A percentile compares a stretch with the other conserved stretches of the same genome.
These are phyloP conservation scores for Albizia julibrissin DNA, from an alignment of 306 rosid genomes.

Conservation along the genomic window DNA sequence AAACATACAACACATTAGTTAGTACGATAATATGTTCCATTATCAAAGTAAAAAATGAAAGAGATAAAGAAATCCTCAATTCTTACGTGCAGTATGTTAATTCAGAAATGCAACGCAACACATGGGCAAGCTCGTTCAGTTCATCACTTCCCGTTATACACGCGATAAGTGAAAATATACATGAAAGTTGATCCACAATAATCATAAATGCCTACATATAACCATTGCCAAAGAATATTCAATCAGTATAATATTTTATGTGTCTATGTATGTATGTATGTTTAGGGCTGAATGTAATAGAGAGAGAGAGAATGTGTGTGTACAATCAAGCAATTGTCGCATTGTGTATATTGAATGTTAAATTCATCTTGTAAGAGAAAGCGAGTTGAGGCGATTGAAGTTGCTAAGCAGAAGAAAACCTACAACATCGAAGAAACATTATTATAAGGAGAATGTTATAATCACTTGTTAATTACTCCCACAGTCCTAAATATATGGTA, in stretches of 20 bases:
- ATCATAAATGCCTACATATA: not conserved
- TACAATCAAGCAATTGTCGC: slow-evolving; percentile 81
- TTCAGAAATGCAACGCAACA: not conserved
- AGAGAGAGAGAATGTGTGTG: slow-evolving; percentile 4
- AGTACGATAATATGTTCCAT: slow-evolving; percentile 22
- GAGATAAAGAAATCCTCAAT: not conserved
- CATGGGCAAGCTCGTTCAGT: not conserved
- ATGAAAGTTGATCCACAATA: not conserved
- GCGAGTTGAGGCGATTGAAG: slow-evolving; percentile 68
- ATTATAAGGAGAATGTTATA: no score
- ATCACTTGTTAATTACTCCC: no score
- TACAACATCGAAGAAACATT: slow-evolving; percentile 36
- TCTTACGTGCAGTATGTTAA: slow-evolving; percentile 82
- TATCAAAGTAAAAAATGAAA: slow-evolving; percentile 3
- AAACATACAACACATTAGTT: slow-evolving; percentile 21
- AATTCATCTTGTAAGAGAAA: slow-evolving; percentile 90
- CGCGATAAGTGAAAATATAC: not conserved
- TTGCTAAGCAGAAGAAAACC: slow-evolving; percentile 81
- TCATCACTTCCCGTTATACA: not conserved
- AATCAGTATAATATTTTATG: no score
- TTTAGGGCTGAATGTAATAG: no score
- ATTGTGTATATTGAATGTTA: slow-evolving; percentile 81
- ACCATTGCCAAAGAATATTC: no score
- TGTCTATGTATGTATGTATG: no score
- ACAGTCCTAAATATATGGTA: no score